These are phyloP conservation scores for Parietichytrium sp. DNA, from an alignment of 108 stramenopile species.

Conservation along the genomic window DNA sequence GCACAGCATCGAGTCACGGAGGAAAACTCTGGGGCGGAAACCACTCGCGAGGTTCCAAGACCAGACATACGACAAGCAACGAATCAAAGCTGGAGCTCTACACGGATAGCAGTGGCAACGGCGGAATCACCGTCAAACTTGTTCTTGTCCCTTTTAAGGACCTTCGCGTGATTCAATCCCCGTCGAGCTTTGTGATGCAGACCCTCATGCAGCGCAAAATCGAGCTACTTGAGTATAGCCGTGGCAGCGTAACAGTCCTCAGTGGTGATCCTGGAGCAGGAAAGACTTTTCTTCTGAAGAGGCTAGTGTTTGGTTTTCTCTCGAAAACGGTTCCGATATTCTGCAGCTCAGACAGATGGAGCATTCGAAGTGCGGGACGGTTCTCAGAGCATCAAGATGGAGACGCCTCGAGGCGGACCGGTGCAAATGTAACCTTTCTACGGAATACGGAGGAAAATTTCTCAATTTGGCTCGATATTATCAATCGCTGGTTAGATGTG, in stretches of 20 bases:
- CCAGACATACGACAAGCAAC: too few relatives aligned
- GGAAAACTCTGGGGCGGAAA: too few relatives aligned
- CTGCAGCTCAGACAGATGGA: neutral
- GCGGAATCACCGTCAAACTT: neutral
- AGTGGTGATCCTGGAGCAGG: constrained; percentile 9
- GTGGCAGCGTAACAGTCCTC: neutral
- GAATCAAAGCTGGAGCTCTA: too few relatives aligned
- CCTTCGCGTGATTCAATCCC: neutral
- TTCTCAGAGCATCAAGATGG: neutral
- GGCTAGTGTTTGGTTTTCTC: neutral
- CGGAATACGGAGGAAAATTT: neutral
- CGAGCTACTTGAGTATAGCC: neutral
- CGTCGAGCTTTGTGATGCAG: neutral
- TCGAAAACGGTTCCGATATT: neutral
- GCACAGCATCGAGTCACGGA: too few relatives aligned
- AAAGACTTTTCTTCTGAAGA: neutral
- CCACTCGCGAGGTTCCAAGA: too few relatives aligned
- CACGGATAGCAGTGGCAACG: neutral
- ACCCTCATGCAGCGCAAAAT: constrained; percentile 12
- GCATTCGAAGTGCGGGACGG: too few relatives aligned
- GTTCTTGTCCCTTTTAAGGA: neutral
- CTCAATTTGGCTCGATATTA: constrained; percentile 27
- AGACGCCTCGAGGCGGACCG: neutral
- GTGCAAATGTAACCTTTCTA: too few relatives aligned
- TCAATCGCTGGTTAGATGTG: neutral